phyloP scores from a whole-genome alignment of 768 basidiomycete species.

The Naganishia randhawae region DNA sequence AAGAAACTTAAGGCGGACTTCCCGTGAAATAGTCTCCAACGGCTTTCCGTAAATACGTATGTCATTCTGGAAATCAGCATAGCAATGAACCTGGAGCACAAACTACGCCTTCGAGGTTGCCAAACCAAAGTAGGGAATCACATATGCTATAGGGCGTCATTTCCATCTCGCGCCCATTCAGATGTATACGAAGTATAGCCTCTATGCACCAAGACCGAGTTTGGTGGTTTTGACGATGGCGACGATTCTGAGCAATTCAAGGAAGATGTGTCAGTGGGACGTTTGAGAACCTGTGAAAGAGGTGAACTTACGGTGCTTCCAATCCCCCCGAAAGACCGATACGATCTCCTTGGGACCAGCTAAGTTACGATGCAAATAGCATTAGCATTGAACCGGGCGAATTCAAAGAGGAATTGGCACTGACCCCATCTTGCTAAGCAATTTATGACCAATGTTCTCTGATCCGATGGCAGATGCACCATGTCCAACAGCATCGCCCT shows the following conservation, averaged over 20 bases:
- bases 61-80: no score
- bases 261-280: slow-evolving; percentile 14
- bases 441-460: slow-evolving; percentile 77
- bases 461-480: slow-evolving; percentile 75
- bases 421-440: slow-evolving; percentile 78
- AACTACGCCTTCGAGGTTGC: no score
- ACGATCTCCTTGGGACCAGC: slow-evolving; percentile 72
- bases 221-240: slow-evolving; percentile 84
- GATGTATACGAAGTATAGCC: not conserved
- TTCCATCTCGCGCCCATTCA: no score
- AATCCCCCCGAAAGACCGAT: slow-evolving; percentile 68
- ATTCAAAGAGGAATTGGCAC: slow-evolving; percentile 24
- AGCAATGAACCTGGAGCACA: no score
- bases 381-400: not conserved
- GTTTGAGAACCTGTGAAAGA: not conserved
- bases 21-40: no score
- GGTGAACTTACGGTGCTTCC: slow-evolving; percentile 61
- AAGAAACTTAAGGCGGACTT: no score
- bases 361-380: slow-evolving; percentile 21
- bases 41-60: no score
- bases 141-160: no score
- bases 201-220: slow-evolving; percentile 71
- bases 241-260: slow-evolving; percentile 54
- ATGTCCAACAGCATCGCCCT: slow-evolving; percentile 84
- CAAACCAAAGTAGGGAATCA: no score